Percentiles rank a stretch among this genome's conserved stretches.
These are phyloP conservation scores for Eremochloa ophiuroides DNA, from an alignment of 176 grass and related monocot species.

Conservation along the genomic window DNA sequence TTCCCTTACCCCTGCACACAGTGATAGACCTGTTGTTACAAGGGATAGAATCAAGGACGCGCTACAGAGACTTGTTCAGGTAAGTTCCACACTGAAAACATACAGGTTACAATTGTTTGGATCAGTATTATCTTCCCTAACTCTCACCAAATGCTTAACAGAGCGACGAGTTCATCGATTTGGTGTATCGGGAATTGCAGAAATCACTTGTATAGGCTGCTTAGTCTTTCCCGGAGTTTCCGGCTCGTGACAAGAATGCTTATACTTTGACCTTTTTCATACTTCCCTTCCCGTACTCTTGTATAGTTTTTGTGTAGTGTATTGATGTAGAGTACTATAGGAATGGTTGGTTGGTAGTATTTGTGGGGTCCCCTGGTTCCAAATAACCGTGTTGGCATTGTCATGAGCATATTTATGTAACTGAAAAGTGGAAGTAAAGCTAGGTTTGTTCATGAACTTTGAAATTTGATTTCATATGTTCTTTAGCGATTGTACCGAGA, in stretches of 20 bases:
- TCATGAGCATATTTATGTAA: conserved; percentile 19
- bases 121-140: not conserved
- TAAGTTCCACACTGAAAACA: conserved; percentile 28
- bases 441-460: not conserved
- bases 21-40: conserved; percentile 43
- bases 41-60: conserved; percentile 78
- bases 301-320: conserved; percentile 23
- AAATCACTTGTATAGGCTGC: conserved; percentile 43
- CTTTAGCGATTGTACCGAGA: no score
- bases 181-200: conserved; percentile 58
- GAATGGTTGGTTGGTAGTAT: not conserved
- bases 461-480: not conserved
- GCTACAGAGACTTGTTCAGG: conserved; percentile 72
- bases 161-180: conserved; percentile 71
- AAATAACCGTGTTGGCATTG: not conserved
- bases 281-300: conserved; percentile 1
- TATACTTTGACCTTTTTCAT: conserved; percentile 7
- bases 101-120: not conserved
- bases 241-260: not conserved
- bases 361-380: not conserved
- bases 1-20: conserved; percentile 51
- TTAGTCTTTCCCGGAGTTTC: not conserved
- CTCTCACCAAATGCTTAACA: conserved; percentile 30
- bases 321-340: conserved; percentile 30
- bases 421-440: not conserved